phyloP scores from a whole-genome alignment of 108 stramenopile species.

The Mayamaea pseudoterrestris region DNA sequence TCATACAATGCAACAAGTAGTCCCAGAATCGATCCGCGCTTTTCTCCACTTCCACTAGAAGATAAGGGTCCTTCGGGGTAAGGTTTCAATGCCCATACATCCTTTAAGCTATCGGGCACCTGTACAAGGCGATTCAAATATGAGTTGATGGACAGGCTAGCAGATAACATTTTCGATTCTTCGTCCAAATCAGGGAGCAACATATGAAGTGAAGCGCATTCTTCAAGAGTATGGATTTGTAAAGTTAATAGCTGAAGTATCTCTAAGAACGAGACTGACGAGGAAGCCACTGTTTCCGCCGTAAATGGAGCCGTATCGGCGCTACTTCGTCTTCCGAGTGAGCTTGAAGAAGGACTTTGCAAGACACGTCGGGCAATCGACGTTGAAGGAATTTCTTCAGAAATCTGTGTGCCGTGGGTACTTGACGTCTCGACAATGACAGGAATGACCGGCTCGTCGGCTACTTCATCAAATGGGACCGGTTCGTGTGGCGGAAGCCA shows the following conservation, averaged over 20 bases:
- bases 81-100: conserved; percentile 70
- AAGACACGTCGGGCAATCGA: conserved; percentile 15
- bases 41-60: conserved; percentile 63
- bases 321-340: conserved; percentile 21
- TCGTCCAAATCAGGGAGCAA: conserved; percentile 59
- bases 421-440: neutral
- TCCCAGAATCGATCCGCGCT: conserved; percentile 72
- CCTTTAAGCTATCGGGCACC: conserved; percentile 55
- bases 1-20: conserved; percentile 80
- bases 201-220: conserved; percentile 63
- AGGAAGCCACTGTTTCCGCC: conserved; percentile 49
- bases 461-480: conserved; percentile 12
- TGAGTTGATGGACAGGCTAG: conserved; percentile 61
- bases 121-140: conserved; percentile 57
- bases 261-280: conserved; percentile 78
- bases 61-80: conserved; percentile 59
- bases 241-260: conserved; percentile 78
- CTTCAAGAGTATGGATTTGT: conserved; percentile 80
- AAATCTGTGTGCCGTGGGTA: neutral
- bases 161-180: conserved; percentile 61
- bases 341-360: conserved; percentile 6
- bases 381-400: conserved; percentile 20
- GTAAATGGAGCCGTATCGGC: conserved; percentile 40
- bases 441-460: conserved; percentile 2
- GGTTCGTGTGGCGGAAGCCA: conserved; percentile 82